A percentile compares a stretch with the other conserved stretches of the same genome.
These are phyloP conservation scores for Boletus barrowsii DNA, from an alignment of 768 basidiomycete species.

Conservation along the genomic window DNA sequence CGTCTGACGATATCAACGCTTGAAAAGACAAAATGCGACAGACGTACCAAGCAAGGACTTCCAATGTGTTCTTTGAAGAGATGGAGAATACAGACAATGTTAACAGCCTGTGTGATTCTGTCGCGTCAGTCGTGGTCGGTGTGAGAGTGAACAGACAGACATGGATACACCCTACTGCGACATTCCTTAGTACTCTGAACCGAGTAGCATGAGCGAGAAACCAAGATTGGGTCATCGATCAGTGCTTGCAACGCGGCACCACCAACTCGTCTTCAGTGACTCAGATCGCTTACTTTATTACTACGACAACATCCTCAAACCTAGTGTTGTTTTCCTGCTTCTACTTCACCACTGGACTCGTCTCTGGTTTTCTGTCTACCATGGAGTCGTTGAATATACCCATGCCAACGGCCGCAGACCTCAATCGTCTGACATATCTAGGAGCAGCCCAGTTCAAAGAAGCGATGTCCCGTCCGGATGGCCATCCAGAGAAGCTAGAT, in stretches of 20 bases:
- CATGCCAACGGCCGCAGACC: slow-evolving; percentile 24
- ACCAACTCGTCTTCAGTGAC: too few species aligned
- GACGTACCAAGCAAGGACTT: slow-evolving; percentile 48
- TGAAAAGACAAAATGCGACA: background rate
- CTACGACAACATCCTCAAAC: too few species aligned
- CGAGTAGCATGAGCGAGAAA: slow-evolving; percentile 8
- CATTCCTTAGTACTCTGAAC: slow-evolving; percentile 16
- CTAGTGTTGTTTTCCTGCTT: background rate
- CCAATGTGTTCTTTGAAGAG: slow-evolving; percentile 63
- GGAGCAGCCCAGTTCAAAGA: slow-evolving; percentile 28
- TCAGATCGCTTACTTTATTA: too few species aligned
- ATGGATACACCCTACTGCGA: slow-evolving; percentile 28
- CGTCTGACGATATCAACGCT: slow-evolving; percentile 42
- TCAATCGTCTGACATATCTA: slow-evolving; percentile 27
- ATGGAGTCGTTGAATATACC: slow-evolving; percentile 18
- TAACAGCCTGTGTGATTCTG: slow-evolving; percentile 44
- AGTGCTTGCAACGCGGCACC: too few species aligned
- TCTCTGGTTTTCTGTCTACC: background rate
- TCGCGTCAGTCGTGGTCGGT: background rate
- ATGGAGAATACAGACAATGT: slow-evolving; percentile 56
- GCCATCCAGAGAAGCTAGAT: slow-evolving; percentile 29
- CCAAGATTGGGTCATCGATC: slow-evolving; percentile 16
- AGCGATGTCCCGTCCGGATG: slow-evolving; percentile 26
- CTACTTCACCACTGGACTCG: background rate
- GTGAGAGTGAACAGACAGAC: slow-evolving; percentile 14